phyloP scores from a whole-genome alignment of 345 rosid species.

The Mangifera indica region DNA sequence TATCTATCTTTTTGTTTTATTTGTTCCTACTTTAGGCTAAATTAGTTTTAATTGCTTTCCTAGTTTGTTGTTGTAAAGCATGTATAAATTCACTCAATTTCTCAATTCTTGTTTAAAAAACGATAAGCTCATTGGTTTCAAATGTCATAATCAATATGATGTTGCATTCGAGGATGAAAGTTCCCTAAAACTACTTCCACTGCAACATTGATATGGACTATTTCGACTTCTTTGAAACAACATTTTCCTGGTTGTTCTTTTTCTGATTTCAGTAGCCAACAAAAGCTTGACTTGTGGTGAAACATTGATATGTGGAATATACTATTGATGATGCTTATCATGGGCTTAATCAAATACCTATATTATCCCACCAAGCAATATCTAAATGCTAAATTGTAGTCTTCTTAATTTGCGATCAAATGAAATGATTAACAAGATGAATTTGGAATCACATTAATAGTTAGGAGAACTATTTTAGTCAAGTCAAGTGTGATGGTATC shows the following conservation, averaged over 20 bases:
- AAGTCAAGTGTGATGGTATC: constrained; percentile 11
- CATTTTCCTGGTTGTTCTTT: constrained; percentile 4
- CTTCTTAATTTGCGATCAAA: constrained; percentile 4
- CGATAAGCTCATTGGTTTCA: neutral
- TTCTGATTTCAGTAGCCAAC: constrained; percentile 1
- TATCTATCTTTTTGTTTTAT: too few species aligned
- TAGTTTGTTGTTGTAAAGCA: neutral
- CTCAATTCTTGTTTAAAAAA: too few species aligned
- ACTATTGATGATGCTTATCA: neutral
- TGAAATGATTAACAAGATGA: neutral
- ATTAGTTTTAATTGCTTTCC: too few species aligned
- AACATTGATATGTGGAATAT: neutral
- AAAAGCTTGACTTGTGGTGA: constrained; percentile 15
- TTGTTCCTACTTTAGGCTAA: too few species aligned
- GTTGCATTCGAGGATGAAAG: constrained; percentile 11
- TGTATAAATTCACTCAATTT: neutral
- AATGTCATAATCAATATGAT: neutral
- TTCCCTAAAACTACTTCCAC: constrained; percentile 25
- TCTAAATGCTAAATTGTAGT: constrained; percentile 6
- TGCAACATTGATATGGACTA: constrained; percentile 10
- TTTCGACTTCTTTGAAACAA: constrained; percentile 6
- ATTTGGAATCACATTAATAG: neutral
- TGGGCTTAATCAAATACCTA: neutral
- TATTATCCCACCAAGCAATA: neutral
- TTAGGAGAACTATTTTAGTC: neutral